Base-by-base conservation (phyloP, 129 eudicot species). In the Apium graveolens region DNA sequence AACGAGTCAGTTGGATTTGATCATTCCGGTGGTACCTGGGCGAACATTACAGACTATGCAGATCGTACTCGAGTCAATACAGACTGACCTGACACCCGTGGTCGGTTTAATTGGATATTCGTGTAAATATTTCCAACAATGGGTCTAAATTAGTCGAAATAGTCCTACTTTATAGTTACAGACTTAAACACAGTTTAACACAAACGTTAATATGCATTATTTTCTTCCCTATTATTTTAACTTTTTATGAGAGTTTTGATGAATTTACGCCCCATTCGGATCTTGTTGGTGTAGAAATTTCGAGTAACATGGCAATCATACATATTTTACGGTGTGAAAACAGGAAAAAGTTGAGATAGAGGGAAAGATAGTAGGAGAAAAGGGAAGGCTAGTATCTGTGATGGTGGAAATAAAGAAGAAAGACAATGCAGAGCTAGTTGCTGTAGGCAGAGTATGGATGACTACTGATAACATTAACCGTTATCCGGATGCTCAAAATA, bases 301-400 rank as follows among this genome's bases (percentile, higher is more conserved):
- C 7, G 55, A 48, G 55, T 17, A 39, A 16, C 38, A 3, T 71
- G 13, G 21, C 11, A 26, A 16, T 41, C 20, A n/a, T 73, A 34
- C 34, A 14, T 5, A 14, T 76, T 1, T 10, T 10, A 21, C 0
- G 5, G 8, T 76, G 35, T 10, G 2, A 11, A 39, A 39, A 12
- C 80, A 81, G 83, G 83, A 75, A 24, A 79, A 75, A 75, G 80
- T 81, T 0, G 83, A 81, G 79, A 29, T 81, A 51, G 83, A 81
- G 46, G 83, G 27, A 24, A 46, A 46, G 76, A 42, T 81, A 11
- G 76, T 75, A n/a, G 83, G 75, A 66, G 48, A 81, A 16, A 81
- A 70, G 34, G 83, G 66, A 46, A 65, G 49, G 74, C 76, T 81
- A 3, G 32, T 32, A 44, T 81, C 79, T n/a, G 83, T 81, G 31